Percentiles rank a stretch among this genome's conserved stretches.
Conservation (phyloP, 2,329 filamentous ascomycete species). For the Ophiosphaerella herpotricha region DNA sequence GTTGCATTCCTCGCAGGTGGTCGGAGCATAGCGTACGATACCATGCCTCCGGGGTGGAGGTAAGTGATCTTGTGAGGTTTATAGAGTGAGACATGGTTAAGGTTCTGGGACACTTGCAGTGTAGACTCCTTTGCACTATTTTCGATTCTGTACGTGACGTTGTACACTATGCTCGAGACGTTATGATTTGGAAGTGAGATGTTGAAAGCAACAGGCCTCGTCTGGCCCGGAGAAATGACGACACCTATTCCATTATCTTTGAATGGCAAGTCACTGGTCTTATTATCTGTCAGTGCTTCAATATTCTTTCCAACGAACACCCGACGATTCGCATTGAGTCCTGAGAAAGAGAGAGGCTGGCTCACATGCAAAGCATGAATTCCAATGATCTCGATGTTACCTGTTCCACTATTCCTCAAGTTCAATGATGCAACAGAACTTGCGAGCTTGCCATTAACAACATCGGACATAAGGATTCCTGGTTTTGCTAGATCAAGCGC, state of each 20-base stretch:
- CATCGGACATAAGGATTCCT: constrained; percentile 55
- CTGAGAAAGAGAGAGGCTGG: constrained; percentile 7
- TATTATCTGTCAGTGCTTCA: constrained; percentile 13
- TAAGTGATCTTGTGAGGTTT: constrained; percentile 60
- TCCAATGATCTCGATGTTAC: constrained; percentile 42
- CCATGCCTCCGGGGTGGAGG: constrained; percentile 57
- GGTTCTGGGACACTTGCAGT: constrained; percentile 31
- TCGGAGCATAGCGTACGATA: constrained; percentile 63
- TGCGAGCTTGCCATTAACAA: constrained; percentile 54
- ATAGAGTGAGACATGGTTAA: constrained; percentile 35
- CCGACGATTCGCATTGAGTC: constrained; percentile 11
- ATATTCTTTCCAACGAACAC: constrained; percentile 12
- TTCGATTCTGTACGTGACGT: constrained; percentile 31
- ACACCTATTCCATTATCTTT: constrained; percentile 7
- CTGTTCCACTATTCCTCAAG: constrained; percentile 52
- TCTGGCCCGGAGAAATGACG: constrained; percentile 46
- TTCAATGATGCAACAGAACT: constrained; percentile 55
- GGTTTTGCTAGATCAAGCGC: constrained; percentile 40
- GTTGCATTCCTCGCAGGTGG: constrained; percentile 53
- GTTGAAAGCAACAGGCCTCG: constrained; percentile 47
- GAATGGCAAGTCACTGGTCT: constrained; percentile 9
- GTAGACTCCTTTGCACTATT: constrained; percentile 12
- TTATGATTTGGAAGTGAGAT: constrained; percentile 30
- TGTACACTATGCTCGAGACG: constrained; percentile 28
- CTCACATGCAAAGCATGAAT: constrained; percentile 32